Base-by-base conservation (phyloP, 2,329 filamentous ascomycete genomes). In the Ophiognomonia clavigignenti-juglandacearum region DNA sequence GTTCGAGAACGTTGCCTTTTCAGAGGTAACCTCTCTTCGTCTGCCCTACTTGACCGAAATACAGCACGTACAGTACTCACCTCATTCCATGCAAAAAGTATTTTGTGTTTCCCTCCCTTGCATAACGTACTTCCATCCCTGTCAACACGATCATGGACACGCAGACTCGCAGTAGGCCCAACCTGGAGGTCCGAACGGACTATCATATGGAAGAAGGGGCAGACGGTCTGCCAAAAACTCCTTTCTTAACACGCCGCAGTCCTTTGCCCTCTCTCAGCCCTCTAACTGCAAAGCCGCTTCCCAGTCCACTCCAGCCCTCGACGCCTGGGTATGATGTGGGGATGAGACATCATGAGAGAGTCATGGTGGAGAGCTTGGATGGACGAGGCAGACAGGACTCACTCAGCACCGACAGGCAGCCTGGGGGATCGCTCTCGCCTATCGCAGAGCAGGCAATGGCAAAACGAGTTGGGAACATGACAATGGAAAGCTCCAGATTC, bases 291-390 rank as follows among this genome's bases (percentile, higher is more conserved):
- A 61, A 54, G 44, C 54, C 44, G 9, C 50, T 66, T 18, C 66
- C 65, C 9, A 65, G 61, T 32, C 63, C 65, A 4, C 53, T 69
- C 14, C 60, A 68, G 35, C 40, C 50, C 32, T 56, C 60, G 9
- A 56, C 59, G 7, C 54, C 58, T n/a, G 51, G 50, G 14, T 60
- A 64, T 39, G 66, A 69, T 52, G 56, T 54, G 2, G 50, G 56
- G 7, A 65, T 67, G 60, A 62, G 62, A 39, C 59, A 58, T 39
- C 66, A 67, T 39, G 64, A 68, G 46, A 59, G 61, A 34, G 59
- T 61, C 6, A 53, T 68, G 49, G 54, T 67, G 10, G 62, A 65
- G 29, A 62, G 61, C 23, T 53, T 68, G 5, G 61, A 66, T 26
- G 57, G 57, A 40, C 58, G 55, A 42, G 19, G 37, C 27, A 43